These are phyloP conservation scores for Microcyclosporella mali DNA, from an alignment of 2,329 filamentous ascomycete genomes.

Conservation along the genomic window DNA sequence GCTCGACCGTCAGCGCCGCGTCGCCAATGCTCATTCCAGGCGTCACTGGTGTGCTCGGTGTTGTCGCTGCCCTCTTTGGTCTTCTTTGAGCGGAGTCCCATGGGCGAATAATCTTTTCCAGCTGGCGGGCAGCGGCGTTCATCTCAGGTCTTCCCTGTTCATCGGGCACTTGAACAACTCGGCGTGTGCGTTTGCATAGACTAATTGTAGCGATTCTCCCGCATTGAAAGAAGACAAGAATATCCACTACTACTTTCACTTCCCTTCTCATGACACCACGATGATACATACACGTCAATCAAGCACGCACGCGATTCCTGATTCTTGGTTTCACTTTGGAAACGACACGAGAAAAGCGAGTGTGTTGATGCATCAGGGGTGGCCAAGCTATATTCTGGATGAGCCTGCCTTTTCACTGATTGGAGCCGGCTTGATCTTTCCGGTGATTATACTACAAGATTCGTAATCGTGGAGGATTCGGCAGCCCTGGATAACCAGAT, in stretches of 20 bases:
- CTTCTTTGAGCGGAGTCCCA: constrained; percentile 37
- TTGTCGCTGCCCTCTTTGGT: constrained; percentile 44
- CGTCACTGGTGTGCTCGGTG: constrained; percentile 41
- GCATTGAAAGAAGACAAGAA: constrained; percentile 14
- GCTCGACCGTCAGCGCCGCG: constrained; percentile 33
- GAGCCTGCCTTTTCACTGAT: neutral
- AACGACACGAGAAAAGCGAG: constrained; percentile 8
- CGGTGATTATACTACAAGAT: neutral
- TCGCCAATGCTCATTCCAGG: constrained; percentile 37
- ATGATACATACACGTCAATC: constrained; percentile 13
- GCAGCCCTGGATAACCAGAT: too few relatives aligned
- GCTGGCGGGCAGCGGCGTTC: constrained; percentile 17
- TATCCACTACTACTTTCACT: constrained; percentile 9
- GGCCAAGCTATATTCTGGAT: constrained; percentile 9
- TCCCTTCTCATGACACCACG: constrained; percentile 16
- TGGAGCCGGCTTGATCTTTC: too few relatives aligned
- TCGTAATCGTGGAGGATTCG: constrained; percentile 9
- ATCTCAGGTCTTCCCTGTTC: constrained; percentile 13
- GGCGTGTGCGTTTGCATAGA: constrained; percentile 28
- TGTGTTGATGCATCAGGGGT: constrained; percentile 9
- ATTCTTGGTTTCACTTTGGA: constrained; percentile 10
- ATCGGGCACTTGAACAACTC: constrained; percentile 19
- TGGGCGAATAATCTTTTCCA: constrained; percentile 15
- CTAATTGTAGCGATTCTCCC: constrained; percentile 28
- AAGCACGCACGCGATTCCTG: constrained; percentile 3